Evolutionary conservation across 1,139 yeast genomes (phyloP), one percentile per base, ranked within the genome.

Genomic region (Meyerozyma smithsonii): DNA sequence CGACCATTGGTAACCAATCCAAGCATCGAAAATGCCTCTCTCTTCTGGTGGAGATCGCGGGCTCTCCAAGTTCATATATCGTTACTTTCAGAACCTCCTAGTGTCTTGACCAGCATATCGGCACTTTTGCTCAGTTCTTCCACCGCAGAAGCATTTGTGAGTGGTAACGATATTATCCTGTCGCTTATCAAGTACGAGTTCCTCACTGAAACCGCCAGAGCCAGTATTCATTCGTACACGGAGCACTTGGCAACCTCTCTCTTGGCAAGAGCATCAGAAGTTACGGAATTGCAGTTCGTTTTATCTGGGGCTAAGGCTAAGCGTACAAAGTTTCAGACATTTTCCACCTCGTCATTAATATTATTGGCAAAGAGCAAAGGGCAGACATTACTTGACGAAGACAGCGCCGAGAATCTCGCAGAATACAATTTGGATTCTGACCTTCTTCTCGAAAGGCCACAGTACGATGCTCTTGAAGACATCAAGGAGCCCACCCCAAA

Each of bases 251-350:
- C 78, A 1, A 59, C 72, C 36, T 79, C 76, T 8, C 69, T 72
- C 23, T 72, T 77, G 51, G 63, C 60, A 10, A 72, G 67, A 59
- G 94, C 76, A 21, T 74, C 71, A 42, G 69, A 69, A 20, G 52
- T 79, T 8, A 79, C 95, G 0, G 76, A 79, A 1, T 69, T 94
- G 37, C 66, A 73, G 33, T 74, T 84, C 46, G 74, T 83, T 1
- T 63, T 90, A 37, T 84, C 97, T 1, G 98, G 98, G 47, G 87
- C 92, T 37, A 79, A 81, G 50, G 97, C 96, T 5, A 85, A 83
- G 55, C 73, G 94, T 56, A 90, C 98, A 3, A 87, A 86, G 58
- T 86, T 68, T 56, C 99, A 92, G 61, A 74, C 72, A 36, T 74
- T 70, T 36, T 79, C 81, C 19, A 77, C 85, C 12, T 76, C 96